Conservation (phyloP, 2,329 filamentous ascomycete genomes). For the Apiospora koreana region DNA sequence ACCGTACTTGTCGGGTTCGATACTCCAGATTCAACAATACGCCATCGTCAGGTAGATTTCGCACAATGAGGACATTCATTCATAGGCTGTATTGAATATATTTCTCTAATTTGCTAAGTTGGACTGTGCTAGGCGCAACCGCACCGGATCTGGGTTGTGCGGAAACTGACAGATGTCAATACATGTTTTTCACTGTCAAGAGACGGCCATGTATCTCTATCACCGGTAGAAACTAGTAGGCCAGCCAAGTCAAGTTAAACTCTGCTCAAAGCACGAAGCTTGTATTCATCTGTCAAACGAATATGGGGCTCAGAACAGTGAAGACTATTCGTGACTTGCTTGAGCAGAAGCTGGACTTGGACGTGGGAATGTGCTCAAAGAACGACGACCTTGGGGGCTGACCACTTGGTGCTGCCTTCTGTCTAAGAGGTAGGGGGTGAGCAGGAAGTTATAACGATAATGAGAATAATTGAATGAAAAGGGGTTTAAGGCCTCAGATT, state of each 20-base stretch:
- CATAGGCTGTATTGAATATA: not conserved
- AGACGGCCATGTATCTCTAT: not conserved
- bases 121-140: not conserved
- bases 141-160: not conserved
- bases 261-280: not conserved
- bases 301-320: not conserved
- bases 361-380: not conserved
- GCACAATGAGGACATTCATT: not conserved
- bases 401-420: not conserved
- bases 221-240: not conserved
- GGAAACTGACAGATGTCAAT: not conserved
- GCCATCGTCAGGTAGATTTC: not conserved
- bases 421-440: not conserved
- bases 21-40: not conserved
- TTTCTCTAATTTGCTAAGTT: not conserved
- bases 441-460: not conserved
- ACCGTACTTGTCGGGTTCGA: not conserved
- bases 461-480: too few relatives aligned
- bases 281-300: not conserved
- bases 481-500: slow-evolving; percentile 14
- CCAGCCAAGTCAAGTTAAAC: not conserved
- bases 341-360: not conserved
- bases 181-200: not conserved
- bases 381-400: not conserved
- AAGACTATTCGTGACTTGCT: not conserved